Evolutionary conservation across 306 rosid species (phyloP), one percentile per base, ranked within the genome.

Genomic region (Trifolium subterraneum): DNA sequence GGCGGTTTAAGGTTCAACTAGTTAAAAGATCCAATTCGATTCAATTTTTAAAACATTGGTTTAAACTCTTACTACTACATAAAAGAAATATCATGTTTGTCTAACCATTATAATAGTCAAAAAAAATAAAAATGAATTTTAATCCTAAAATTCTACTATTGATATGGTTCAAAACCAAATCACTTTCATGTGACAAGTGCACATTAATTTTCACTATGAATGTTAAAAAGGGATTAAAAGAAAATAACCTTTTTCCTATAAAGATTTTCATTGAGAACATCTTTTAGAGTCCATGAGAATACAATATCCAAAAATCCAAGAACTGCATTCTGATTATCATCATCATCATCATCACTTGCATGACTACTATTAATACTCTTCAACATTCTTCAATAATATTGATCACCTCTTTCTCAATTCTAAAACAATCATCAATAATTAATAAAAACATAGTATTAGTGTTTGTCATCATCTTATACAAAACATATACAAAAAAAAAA

Each of bases 161-260:
- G 14, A 3, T 11, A 47, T 18, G 20, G 20, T 41, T 11, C 47
- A 41, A 42, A 42, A 48, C 61, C 6, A 22, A 20, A 55, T 55
- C 6, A 0, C 0, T 55, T 22, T 55, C 61, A 22, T 10, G 61
- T 19, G 7, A 9, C 31, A 22, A 19, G 6, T 10, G 31, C 2
- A 55, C 29, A 41, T 41, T 41, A 11, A 3, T 22, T 59, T 60
- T 29, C 35, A 39, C 0, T 63, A 3, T 35, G 25, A 35, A 4
- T 6, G 12, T 63, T 63, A 1, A 19, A 38, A 41, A 12, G 19
- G 54, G 14, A n/a, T 7, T 14, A 25, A 44, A 44, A 35, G 45
- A 62, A 62, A n/a, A 66, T 4, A 66, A 66, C 71, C 71, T 67
- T 25, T 19, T 44, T 36, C 0, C 2, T 67, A 1, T 67, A 67